phyloP scores from a whole-genome alignment of 2,329 filamentous ascomycete species.

The Cordyceps farinosa region DNA sequence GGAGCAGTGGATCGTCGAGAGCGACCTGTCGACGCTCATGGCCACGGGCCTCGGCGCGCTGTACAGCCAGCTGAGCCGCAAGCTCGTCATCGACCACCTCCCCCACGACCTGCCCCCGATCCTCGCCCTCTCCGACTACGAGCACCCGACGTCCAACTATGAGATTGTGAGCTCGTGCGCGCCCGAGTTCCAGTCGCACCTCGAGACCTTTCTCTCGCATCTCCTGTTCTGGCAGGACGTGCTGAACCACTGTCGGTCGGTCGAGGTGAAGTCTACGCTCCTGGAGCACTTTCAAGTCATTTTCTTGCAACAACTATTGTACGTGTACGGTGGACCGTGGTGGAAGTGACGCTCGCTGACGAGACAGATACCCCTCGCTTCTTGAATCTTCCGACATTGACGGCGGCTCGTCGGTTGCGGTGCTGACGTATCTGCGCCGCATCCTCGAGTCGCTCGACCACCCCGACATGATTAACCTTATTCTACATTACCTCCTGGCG shows the following conservation, averaged over 20 bases:
- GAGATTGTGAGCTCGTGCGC: slow-evolving; percentile 73
- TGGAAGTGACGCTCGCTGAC: slow-evolving; percentile 13
- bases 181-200: slow-evolving; percentile 74
- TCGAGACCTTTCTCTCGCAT: slow-evolving; percentile 92
- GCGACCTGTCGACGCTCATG: slow-evolving; percentile 94
- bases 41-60: slow-evolving; percentile 85
- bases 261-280: slow-evolving; percentile 87
- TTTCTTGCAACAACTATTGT: slow-evolving; percentile 92
- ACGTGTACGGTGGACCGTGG: slow-evolving; percentile 31
- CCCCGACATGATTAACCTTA: slow-evolving; percentile 89
- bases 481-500: slow-evolving; percentile 86
- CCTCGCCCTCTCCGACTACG: slow-evolving; percentile 84
- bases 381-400: slow-evolving; percentile 96
- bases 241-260: slow-evolving; percentile 87
- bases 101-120: slow-evolving; percentile 74
- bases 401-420: slow-evolving; percentile 92
- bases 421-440: slow-evolving; percentile 85
- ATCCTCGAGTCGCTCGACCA: slow-evolving; percentile 91
- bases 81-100: slow-evolving; percentile 77
- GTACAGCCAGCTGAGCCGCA: slow-evolving; percentile 65
- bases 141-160: slow-evolving; percentile 64
- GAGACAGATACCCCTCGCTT: slow-evolving; percentile 78
- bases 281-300: slow-evolving; percentile 96
- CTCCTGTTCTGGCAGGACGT: slow-evolving; percentile 98
- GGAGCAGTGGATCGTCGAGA: slow-evolving; percentile 96